phyloP scores from a whole-genome alignment of 2,329 filamentous ascomycete genomes.

The Trichoderma brevicompactum region DNA sequence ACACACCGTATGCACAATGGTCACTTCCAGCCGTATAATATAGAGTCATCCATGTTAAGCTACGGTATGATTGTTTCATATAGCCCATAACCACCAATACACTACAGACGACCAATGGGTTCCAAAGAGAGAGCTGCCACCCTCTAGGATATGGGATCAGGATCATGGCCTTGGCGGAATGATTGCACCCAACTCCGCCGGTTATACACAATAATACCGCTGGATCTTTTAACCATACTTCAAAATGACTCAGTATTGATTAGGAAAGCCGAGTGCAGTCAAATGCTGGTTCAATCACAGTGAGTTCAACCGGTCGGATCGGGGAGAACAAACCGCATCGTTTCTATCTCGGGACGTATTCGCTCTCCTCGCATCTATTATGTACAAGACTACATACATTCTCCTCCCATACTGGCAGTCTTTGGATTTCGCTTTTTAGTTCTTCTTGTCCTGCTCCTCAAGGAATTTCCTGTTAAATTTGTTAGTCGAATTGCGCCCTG shows the following conservation, averaged over 20 bases:
- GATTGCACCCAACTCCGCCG: no score
- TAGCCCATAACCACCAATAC: neutral
- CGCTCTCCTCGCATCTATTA: constrained; percentile 31
- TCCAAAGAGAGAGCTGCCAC: no score
- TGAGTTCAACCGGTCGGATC: neutral
- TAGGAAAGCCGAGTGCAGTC: neutral
- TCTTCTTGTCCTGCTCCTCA: constrained; percentile 49
- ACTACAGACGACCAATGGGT: no score
- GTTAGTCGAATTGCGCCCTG: constrained; percentile 35
- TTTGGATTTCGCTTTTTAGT: constrained; percentile 38
- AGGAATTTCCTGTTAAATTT: constrained; percentile 44
- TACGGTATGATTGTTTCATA: neutral
- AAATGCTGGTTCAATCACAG: neutral
- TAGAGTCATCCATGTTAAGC: no score
- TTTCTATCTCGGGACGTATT: constrained; percentile 22
- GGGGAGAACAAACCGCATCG: constrained; percentile 21
- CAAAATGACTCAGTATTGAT: no score
- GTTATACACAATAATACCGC: no score
- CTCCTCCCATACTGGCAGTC: constrained; percentile 30
- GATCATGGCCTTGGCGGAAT: no score
- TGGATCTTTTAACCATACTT: no score
- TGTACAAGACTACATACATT: constrained; percentile 43
- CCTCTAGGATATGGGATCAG: no score
- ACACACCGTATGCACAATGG: no score
- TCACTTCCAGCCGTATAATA: no score